phyloP scores from a whole-genome alignment of 352 stramenopile genomes.

The Stramenopiles sp. region DNA sequence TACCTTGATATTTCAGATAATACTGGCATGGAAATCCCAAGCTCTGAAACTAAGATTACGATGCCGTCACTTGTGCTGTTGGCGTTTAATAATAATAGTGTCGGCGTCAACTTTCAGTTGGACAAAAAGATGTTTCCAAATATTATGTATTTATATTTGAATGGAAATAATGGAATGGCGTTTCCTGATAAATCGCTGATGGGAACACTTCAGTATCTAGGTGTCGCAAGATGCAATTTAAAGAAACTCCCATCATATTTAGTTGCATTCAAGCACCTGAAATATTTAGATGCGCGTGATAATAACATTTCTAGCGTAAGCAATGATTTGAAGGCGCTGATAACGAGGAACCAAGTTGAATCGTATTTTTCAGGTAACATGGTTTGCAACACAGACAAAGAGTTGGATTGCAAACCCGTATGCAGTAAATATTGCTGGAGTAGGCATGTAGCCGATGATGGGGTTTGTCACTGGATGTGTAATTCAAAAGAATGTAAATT shows the following conservation, averaged over 20 bases:
- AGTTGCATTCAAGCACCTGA: background rate
- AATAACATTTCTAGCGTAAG: background rate
- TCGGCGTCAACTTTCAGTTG: background rate
- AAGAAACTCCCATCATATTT: conserved; percentile 5
- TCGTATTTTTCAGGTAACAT: conserved; percentile 6
- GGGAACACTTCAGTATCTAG: background rate
- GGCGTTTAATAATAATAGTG: background rate
- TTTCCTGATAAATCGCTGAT: conserved; percentile 7
- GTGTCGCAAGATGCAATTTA: conserved; percentile 6
- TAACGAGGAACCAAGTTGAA: background rate
- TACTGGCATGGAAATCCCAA: background rate
- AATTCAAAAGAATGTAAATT: conserved; percentile 6
- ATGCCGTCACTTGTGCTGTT: background rate
- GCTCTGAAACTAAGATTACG: background rate
- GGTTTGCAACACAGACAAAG: background rate
- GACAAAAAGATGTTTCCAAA: background rate
- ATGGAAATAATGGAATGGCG: background rate
- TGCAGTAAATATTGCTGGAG: conserved; percentile 9
- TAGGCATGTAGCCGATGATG: background rate
- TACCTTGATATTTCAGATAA: background rate
- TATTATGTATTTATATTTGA: background rate
- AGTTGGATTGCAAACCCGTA: background rate
- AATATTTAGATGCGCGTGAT: conserved; percentile 12
- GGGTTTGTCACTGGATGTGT: background rate
- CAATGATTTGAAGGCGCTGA: background rate